Conservation (phyloP, 2,329 filamentous ascomycete species). For the Colletotrichum chrysophilum region DNA sequence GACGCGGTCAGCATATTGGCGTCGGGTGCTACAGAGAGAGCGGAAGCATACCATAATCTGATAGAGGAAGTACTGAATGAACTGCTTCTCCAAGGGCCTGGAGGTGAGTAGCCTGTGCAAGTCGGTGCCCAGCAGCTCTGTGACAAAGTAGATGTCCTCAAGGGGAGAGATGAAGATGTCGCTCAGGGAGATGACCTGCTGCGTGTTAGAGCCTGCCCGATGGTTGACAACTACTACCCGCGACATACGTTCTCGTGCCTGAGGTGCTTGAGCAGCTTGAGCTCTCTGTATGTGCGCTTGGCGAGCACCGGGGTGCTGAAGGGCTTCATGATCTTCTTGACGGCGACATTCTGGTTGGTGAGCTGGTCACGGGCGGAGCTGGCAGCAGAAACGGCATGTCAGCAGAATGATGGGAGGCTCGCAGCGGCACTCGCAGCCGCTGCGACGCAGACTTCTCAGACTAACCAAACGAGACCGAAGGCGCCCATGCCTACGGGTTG, state of each 20-base stretch:
- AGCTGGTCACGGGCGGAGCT: slow-evolving; percentile 98
- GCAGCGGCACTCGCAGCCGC: not conserved
- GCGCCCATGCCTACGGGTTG: slow-evolving; percentile 99
- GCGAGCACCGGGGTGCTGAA: slow-evolving; percentile 99
- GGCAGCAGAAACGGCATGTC: not conserved
- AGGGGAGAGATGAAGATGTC: slow-evolving; percentile 99
- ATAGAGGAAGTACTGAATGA: slow-evolving; percentile 99
- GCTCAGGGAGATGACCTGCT: slow-evolving; percentile 92
- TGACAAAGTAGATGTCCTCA: slow-evolving; percentile 99
- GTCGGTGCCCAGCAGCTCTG: slow-evolving; percentile 95
- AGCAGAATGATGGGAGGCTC: not conserved
- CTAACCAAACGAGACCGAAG: slow-evolving; percentile 96
- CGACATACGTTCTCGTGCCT: slow-evolving; percentile 87
- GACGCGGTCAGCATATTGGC: slow-evolving; percentile 13
- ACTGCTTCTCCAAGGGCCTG: slow-evolving; percentile 96
- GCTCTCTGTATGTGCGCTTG: slow-evolving; percentile 95
- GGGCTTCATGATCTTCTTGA: slow-evolving; percentile 99
- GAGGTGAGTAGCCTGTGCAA: slow-evolving; percentile 95
- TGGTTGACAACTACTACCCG: not conserved
- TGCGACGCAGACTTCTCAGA: slow-evolving; percentile 20
- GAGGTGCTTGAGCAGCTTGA: slow-evolving; percentile 96
- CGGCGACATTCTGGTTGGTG: slow-evolving; percentile 93
- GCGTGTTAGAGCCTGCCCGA: slow-evolving; percentile 24
- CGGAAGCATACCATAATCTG: slow-evolving; percentile 85
- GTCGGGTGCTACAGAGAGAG: not conserved